phyloP scores from a whole-genome alignment of 306 rosid species.

The Purshia tridentata region DNA sequence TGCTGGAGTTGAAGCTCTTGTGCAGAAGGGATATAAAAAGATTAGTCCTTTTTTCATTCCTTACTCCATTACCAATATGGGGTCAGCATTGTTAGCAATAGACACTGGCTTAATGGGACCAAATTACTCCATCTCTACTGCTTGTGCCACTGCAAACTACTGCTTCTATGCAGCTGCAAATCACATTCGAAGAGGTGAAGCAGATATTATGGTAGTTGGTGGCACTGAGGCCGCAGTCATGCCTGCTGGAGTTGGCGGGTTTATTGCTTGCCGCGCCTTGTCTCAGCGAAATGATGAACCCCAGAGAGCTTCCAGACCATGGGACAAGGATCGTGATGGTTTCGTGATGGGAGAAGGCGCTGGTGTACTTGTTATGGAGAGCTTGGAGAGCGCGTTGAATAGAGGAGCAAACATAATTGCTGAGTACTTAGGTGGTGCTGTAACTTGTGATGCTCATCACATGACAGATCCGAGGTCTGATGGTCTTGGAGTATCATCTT shows the following conservation, averaged over 20 bases:
- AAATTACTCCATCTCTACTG: conserved; percentile 69
- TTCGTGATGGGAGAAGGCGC: conserved; percentile 76
- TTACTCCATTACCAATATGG: conserved; percentile 55
- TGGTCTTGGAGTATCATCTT: conserved; percentile 71
- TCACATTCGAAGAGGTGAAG: conserved; percentile 73
- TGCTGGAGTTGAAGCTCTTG: conserved; percentile 47
- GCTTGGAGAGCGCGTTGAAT: conserved; percentile 65
- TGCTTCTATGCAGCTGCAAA: conserved; percentile 68
- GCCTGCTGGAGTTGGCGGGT: conserved; percentile 59
- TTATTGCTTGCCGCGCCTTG: conserved; percentile 74
- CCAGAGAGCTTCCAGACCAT: conserved; percentile 66
- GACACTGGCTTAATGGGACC: conserved; percentile 76
- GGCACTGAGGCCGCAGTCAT: conserved; percentile 62
- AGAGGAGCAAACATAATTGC: conserved; percentile 62
- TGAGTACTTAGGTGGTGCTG: conserved; percentile 70
- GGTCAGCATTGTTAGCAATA: conserved; percentile 68
- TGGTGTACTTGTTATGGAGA: conserved; percentile 78
- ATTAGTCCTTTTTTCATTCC: conserved; percentile 64
- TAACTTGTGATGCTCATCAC: conserved; percentile 77
- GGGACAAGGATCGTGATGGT: conserved; percentile 79
- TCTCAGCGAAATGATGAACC: conserved; percentile 67
- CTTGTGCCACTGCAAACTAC: conserved; percentile 77
- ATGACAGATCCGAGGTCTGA: conserved; percentile 72
- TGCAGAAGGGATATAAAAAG: conserved; percentile 49
- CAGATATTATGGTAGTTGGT: conserved; percentile 74